Percentiles rank a stretch among this genome's conserved stretches.
Conservation (phyloP, 257 asterid species). For the Przewalskia tangutica region DNA sequence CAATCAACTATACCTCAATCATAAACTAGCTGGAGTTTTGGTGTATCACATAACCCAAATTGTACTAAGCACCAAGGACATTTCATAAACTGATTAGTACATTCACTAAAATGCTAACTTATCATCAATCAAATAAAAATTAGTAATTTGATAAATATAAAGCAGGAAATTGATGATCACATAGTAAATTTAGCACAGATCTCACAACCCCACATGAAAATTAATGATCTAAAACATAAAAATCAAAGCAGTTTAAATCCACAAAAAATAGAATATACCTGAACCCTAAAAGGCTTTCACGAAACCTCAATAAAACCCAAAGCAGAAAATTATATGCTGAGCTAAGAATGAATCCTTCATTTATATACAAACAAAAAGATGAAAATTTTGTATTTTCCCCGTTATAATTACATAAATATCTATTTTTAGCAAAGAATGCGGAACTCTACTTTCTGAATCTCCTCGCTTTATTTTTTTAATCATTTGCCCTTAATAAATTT, state of each 20-base stretch:
- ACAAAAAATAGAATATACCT: neutral
- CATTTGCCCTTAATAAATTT: slow-evolving; percentile 4
- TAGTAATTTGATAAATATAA: neutral
- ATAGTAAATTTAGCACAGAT: neutral
- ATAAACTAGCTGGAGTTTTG: neutral
- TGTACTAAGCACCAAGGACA: neutral
- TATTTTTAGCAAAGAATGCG: neutral
- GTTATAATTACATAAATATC: too few relatives aligned
- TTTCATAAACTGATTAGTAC: neutral
- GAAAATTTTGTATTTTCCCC: too few relatives aligned
- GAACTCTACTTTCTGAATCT: neutral
- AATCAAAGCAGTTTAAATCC: neutral
- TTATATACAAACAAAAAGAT: too few relatives aligned
- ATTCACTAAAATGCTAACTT: neutral
- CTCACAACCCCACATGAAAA: neutral
- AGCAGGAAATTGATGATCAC: neutral
- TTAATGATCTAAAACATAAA: neutral
- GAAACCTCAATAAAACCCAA: neutral
- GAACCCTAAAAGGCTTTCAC: neutral
- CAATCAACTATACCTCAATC: neutral
- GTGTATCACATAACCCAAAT: neutral
- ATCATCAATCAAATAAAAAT: neutral
- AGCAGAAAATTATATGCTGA: slow-evolving; percentile 8
- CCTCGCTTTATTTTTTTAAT: neutral
- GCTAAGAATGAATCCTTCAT: neutral